Base-by-base conservation (phyloP, 345 rosid genomes). In the Citrus inodora region DNA sequence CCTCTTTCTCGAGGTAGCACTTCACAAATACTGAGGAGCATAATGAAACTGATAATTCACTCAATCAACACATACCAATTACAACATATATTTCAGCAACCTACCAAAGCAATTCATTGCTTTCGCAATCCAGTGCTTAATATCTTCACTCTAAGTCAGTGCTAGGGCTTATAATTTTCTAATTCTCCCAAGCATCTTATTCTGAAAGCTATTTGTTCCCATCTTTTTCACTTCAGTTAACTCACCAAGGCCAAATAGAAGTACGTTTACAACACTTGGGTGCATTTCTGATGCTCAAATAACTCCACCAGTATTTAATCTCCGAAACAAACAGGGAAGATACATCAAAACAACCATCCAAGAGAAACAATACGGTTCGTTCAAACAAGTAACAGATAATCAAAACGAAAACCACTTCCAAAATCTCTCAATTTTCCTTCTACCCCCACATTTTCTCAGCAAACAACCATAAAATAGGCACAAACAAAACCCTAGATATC, bases 381-480 rank as follows among this genome's bases (percentile, higher is more conserved):
- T 13, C 37, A 55, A 58, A 67, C 35, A 17, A 35, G 10, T 16
- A 64, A 48, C 38, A 13, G 48, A 13, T 3, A 75, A 65, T 32
- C 22, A 17, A 16, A 56, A 76, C 33, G 38, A 55, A 24, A 66
- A 0, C 16, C 9, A 55, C n/a, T 24, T n/a, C 21, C 10, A 55
- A 64, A 56, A 55, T 67, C 73, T 67, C 60, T 27, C 72, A 61
- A 25, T 16, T 16, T 73, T 17, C 65, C 51, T 33, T n/a, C 53
- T 13, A 32, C 66, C 42, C 32, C 71, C 71, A 55, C 63, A 65
- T 48, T 75, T 46, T 33, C 71, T 24, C 33, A 65, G 63, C 78
- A 75, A 32, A 30, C 64, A 76, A n/a, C 24, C 78, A 53, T n/a
- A n/a, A 65, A 30, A 6, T 21, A 42, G 42, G 30, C 53, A 6